A percentile compares a stretch with the other conserved stretches of the same genome.
These are phyloP conservation scores for Aspergillus viridinutans DNA, from an alignment of 2,329 filamentous ascomycete genomes.

Conservation along the genomic window DNA sequence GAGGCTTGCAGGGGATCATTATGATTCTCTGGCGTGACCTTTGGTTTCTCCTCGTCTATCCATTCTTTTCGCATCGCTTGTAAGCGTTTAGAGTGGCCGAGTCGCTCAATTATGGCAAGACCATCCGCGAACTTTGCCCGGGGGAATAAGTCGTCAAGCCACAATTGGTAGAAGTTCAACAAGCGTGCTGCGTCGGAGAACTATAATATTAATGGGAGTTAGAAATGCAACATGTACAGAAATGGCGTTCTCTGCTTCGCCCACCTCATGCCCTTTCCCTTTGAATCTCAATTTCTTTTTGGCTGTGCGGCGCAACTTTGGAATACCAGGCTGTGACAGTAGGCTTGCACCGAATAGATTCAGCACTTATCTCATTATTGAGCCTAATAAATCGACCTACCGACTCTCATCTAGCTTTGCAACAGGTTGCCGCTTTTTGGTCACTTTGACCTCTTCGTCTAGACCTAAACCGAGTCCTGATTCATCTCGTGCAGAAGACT, in stretches of 20 bases:
- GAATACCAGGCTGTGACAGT: conserved; percentile 78
- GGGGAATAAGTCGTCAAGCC: conserved; percentile 94
- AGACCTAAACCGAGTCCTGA: conserved; percentile 65
- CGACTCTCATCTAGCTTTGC: conserved; percentile 83
- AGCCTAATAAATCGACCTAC: conserved; percentile 39
- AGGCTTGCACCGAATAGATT: conserved; percentile 50
- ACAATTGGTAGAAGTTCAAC: conserved; percentile 87
- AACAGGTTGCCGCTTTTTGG: conserved; percentile 69
- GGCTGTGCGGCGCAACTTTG: conserved; percentile 69
- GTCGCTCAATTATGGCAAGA: conserved; percentile 84
- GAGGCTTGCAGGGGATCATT: not conserved
- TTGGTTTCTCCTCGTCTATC: conserved; percentile 66
- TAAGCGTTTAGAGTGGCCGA: conserved; percentile 78
- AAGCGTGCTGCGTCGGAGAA: conserved; percentile 80
- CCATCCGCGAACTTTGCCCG: conserved; percentile 92
- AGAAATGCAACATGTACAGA: not conserved
- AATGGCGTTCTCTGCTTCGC: not conserved
- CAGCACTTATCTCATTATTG: not conserved
- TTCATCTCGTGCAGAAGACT: conserved; percentile 30
- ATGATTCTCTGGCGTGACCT: conserved; percentile 3
- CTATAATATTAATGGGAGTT: conserved; percentile 38
- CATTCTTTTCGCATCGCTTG: conserved; percentile 71
- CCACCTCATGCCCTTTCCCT: conserved; percentile 88
- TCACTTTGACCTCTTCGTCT: conserved; percentile 79
- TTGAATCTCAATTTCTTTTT: conserved; percentile 71